A percentile compares a stretch with the other conserved stretches of the same genome.
phyloP scores from a whole-genome alignment of 345 rosid genomes.

The Passiflora organensis region DNA sequence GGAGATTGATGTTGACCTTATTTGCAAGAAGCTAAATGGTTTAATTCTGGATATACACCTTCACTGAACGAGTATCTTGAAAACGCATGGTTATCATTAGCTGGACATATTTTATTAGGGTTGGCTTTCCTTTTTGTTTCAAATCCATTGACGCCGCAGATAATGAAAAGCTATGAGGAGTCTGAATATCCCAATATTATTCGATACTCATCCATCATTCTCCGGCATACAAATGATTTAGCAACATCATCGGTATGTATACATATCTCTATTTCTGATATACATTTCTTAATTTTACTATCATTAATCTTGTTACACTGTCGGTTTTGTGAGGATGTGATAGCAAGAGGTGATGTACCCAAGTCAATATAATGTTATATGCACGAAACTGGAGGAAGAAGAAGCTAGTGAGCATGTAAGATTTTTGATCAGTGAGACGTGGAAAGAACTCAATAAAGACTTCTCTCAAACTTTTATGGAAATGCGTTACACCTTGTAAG shows the following conservation, averaged over 20 bases:
- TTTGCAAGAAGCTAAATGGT: not conserved
- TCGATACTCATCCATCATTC: not conserved
- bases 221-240: slow-evolving; percentile 13
- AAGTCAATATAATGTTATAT: slow-evolving; percentile 23
- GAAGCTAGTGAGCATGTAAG: slow-evolving; percentile 6
- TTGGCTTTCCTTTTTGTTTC: not conserved
- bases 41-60: slow-evolving; percentile 5
- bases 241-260: slow-evolving; percentile 14
- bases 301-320: too few relatives aligned
- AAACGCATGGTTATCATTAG: slow-evolving; percentile 10
- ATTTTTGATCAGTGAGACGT: slow-evolving; percentile 11
- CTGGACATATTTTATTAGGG: slow-evolving; percentile 6
- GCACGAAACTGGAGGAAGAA: slow-evolving; percentile 22
- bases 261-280: too few relatives aligned
- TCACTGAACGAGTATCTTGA: slow-evolving; percentile 17
- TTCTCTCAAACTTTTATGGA: not conserved
- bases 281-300: too few relatives aligned
- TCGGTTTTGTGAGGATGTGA: slow-evolving; percentile 13
- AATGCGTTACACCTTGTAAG: not conserved
- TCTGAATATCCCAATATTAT: not conserved
- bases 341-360: slow-evolving; percentile 22
- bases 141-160: not conserved
- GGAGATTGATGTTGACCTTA: not conserved
- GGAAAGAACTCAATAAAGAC: slow-evolving; percentile 21
- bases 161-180: not conserved